These are phyloP conservation scores for Decorospora gaudefroyi DNA, from an alignment of 2,329 filamentous ascomycete species.

Conservation along the genomic window DNA sequence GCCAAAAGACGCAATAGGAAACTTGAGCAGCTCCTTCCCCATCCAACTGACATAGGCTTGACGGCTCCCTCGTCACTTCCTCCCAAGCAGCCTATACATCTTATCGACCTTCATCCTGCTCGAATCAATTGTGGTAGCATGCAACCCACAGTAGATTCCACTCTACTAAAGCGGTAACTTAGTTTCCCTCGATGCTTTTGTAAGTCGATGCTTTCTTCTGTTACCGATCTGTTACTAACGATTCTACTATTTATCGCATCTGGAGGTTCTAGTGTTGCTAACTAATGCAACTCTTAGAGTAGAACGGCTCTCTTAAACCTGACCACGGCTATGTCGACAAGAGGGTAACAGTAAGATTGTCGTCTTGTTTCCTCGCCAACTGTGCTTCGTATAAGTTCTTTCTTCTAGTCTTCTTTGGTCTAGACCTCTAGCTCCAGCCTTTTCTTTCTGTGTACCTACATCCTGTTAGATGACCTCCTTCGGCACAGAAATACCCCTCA, in stretches of 20 bases:
- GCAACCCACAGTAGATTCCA: too few species aligned
- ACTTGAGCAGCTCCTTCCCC: too few species aligned
- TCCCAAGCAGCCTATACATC: too few species aligned
- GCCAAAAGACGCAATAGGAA: too few species aligned
- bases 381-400: conserved; percentile 62
- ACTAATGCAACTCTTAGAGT: conserved; percentile 18
- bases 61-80: too few species aligned
- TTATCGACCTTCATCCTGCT: too few species aligned
- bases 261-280: conserved; percentile 48
- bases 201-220: too few species aligned
- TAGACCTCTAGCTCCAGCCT: not conserved
- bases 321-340: conserved; percentile 17
- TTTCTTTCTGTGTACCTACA: not conserved
- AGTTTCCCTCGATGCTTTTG: too few species aligned
- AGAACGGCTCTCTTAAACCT: conserved; percentile 21
- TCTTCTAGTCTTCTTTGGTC: not conserved
- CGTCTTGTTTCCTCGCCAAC: conserved; percentile 64
- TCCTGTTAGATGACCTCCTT: conserved; percentile 56
- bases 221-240: too few species aligned
- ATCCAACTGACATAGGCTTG: too few species aligned
- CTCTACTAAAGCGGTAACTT: too few species aligned
- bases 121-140: too few species aligned
- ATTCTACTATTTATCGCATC: conserved; percentile 58
- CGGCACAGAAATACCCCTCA: conserved; percentile 56
- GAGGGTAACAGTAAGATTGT: conserved; percentile 47